phyloP scores from a whole-genome alignment of 2,329 filamentous ascomycete species.

The Pseudomassariella vexata region DNA sequence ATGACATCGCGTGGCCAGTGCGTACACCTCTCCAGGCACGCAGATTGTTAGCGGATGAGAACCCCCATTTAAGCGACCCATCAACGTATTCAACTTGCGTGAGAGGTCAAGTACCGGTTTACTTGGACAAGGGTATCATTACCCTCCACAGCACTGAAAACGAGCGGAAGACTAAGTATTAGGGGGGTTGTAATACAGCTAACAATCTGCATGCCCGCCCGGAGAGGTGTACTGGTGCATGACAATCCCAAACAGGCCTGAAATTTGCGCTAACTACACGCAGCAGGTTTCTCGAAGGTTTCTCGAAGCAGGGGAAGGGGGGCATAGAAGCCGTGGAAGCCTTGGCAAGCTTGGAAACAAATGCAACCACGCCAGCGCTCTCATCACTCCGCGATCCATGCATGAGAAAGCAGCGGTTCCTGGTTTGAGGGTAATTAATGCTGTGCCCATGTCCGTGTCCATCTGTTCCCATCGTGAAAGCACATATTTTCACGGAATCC shows the following conservation, averaged over 20 bases:
- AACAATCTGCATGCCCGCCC: too few species aligned
- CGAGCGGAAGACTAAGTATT: too few species aligned
- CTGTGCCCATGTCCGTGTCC: background rate
- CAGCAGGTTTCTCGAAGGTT: slow-evolving; percentile 9
- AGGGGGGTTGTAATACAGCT: too few species aligned
- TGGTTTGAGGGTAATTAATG: slow-evolving; percentile 1
- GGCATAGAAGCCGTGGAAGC: slow-evolving; percentile 1
- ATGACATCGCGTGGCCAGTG: slow-evolving; percentile 3
- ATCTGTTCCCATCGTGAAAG: background rate
- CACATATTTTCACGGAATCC: slow-evolving; percentile 2
- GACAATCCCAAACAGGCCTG: slow-evolving; percentile 8
- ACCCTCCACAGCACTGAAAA: too few species aligned
- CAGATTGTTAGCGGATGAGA: too few species aligned
- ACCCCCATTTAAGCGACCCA: too few species aligned
- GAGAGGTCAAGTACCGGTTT: too few species aligned
- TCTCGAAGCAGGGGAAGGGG: slow-evolving; percentile 8
- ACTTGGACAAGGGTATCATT: too few species aligned
- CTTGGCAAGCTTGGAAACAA: background rate
- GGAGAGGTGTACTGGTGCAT: too few species aligned
- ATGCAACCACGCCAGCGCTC: slow-evolving; percentile 1
- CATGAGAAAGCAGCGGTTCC: background rate
- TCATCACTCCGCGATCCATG: slow-evolving; percentile 2
- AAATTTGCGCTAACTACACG: slow-evolving; percentile 9
- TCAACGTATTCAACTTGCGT: too few species aligned
- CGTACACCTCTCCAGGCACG: slow-evolving; percentile 1